These are phyloP conservation scores for Westerdykella ornata DNA, from an alignment of 2,329 filamentous ascomycete genomes.

Conservation along the genomic window DNA sequence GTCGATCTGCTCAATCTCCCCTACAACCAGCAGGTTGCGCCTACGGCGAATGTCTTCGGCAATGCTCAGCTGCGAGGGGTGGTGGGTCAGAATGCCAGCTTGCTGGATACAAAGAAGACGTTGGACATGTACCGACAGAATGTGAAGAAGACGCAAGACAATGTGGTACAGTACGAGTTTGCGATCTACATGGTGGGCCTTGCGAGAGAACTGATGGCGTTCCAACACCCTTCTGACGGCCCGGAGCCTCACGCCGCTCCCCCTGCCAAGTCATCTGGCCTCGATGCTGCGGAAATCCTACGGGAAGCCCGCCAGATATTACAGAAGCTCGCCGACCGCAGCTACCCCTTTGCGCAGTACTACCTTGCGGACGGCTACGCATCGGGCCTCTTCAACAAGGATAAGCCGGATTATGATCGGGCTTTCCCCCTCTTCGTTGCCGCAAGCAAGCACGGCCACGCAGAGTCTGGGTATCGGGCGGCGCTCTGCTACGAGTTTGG, in stretches of 20 bases:
- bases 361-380: slow-evolving; percentile 92
- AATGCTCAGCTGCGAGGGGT: slow-evolving; percentile 72
- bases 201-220: slow-evolving; percentile 61
- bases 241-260: too few species aligned
- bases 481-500: slow-evolving; percentile 96
- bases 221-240: slow-evolving; percentile 6
- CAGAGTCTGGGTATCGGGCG: slow-evolving; percentile 88
- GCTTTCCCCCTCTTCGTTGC: slow-evolving; percentile 90
- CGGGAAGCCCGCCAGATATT: slow-evolving; percentile 85
- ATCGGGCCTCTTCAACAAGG: slow-evolving; percentile 91
- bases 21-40: slow-evolving; percentile 73
- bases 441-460: slow-evolving; percentile 93
- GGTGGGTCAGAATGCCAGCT: slow-evolving; percentile 82
- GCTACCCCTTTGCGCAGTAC: slow-evolving; percentile 96
- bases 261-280: slow-evolving; percentile 37
- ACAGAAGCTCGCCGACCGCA: slow-evolving; percentile 74
- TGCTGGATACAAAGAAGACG: slow-evolving; percentile 86
- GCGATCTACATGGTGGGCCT: slow-evolving; percentile 89
- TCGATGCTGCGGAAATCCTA: slow-evolving; percentile 57
- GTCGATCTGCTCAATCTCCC: slow-evolving; percentile 58
- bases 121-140: slow-evolving; percentile 97
- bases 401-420: slow-evolving; percentile 82
- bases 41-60: slow-evolving; percentile 55
- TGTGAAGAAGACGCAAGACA: slow-evolving; percentile 92
- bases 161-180: slow-evolving; percentile 89